Evolutionary conservation across 768 basidiomycete genomes (phyloP).

Genomic region (Tylopilus vinaceipallidus): DNA sequence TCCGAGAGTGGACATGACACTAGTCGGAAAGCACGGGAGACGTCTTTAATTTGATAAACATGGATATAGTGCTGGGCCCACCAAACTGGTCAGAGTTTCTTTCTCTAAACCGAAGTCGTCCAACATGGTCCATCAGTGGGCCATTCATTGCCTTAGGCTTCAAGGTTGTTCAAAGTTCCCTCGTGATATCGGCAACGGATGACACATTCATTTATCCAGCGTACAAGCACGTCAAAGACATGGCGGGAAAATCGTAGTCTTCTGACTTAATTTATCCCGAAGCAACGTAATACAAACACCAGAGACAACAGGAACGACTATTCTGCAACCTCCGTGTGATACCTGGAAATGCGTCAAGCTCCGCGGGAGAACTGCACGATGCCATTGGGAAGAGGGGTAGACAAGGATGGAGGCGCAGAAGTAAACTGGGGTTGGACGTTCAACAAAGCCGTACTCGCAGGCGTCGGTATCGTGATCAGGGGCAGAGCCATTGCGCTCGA

Average conservation of each 20-base stretch:
- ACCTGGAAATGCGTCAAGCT: conserved; percentile 1
- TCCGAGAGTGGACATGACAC: neutral
- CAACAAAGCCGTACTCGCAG: neutral
- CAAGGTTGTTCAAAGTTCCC: conserved; percentile 1
- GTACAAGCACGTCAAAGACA: neutral
- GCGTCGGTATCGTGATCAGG: neutral
- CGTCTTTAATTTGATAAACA: neutral
- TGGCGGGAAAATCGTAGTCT: neutral
- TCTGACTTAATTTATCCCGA: neutral
- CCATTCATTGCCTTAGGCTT: no score
- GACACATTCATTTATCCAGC: conserved; percentile 6
- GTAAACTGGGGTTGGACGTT: neutral
- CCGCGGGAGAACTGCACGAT: neutral
- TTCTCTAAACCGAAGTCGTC: neutral
- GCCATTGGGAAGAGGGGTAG: neutral
- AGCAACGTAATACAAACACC: neutral
- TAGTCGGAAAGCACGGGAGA: neutral
- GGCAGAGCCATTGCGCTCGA: neutral
- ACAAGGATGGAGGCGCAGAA: no score
- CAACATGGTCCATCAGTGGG: no score
- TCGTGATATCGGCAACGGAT: neutral
- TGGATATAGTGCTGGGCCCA: neutral
- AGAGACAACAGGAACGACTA: neutral
- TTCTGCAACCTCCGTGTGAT: no score
- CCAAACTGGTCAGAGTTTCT: neutral